Evolutionary conservation across 129 eudicot genomes (phyloP).

Genomic region (Flaveria linearis): DNA sequence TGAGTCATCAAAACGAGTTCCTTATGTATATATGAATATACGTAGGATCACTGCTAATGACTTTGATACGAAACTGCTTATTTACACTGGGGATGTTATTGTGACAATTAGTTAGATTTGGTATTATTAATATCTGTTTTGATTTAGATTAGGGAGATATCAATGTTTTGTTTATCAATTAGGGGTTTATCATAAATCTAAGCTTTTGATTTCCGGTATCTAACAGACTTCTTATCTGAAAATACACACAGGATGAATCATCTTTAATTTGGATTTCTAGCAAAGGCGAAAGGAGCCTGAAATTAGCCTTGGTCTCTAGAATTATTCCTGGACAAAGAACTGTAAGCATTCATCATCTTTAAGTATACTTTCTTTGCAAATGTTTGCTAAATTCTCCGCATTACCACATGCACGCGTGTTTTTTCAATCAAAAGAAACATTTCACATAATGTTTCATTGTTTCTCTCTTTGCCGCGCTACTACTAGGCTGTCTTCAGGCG

Average conservation of each 20-base stretch:
- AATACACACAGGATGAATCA: constrained; percentile 56
- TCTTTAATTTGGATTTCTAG: constrained; percentile 90
- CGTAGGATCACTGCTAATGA: constrained; percentile 14
- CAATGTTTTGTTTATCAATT: no score
- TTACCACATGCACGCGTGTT: not conserved
- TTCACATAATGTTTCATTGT: not conserved
- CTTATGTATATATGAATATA: not conserved
- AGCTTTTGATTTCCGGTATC: no score
- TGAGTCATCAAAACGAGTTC: constrained; percentile 38
- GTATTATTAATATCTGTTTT: no score
- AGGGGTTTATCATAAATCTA: no score
- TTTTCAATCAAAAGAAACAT: not conserved
- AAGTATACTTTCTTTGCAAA: not conserved
- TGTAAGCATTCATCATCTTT: constrained; percentile 50
- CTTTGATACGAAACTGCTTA: no score
- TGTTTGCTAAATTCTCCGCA: not conserved
- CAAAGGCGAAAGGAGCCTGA: constrained; percentile 78
- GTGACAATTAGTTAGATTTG: no score
- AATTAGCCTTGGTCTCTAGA: constrained; percentile 84
- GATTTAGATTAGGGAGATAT: no score
- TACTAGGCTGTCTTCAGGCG: constrained; percentile 84
- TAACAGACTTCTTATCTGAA: constrained; percentile 2
- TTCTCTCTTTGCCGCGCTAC: not conserved
- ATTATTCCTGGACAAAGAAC: constrained; percentile 98
- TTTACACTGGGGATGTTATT: no score